Percentiles rank a stretch among this genome's conserved stretches.
Evolutionary conservation across 495 filamentous ascomycete species (phyloP).

Genomic region (Aspergillus sclerotioniger): DNA sequence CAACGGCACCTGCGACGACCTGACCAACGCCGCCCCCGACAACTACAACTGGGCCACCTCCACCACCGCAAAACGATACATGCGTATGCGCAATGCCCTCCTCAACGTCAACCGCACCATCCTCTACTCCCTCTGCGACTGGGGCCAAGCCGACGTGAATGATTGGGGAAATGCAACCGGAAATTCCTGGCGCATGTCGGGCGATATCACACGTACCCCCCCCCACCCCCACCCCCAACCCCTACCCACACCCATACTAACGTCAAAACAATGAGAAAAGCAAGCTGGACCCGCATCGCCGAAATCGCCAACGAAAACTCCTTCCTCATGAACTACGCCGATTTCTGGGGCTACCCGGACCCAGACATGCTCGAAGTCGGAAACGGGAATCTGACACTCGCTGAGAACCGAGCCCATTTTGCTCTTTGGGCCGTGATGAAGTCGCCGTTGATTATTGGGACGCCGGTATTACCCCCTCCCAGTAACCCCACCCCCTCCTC

Average conservation of each 20-base stretch:
- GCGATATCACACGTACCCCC: constrained; percentile 48
- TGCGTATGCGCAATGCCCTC: constrained; percentile 61
- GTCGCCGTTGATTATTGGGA: constrained; percentile 56
- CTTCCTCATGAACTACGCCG: constrained; percentile 46
- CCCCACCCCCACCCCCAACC: neutral
- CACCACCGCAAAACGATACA: constrained; percentile 52
- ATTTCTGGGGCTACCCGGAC: constrained; percentile 58
- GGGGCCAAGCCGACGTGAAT: constrained; percentile 56
- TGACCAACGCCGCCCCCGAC: constrained; percentile 37
- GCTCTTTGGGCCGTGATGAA: constrained; percentile 60
- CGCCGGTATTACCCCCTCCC: constrained; percentile 25
- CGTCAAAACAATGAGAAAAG: constrained; percentile 23
- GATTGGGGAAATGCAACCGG: constrained; percentile 51
- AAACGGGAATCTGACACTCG: constrained; percentile 54
- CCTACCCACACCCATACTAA: constrained; percentile 12
- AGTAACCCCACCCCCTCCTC: neutral
- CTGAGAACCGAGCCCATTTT: constrained; percentile 49
- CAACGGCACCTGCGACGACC: constrained; percentile 43
- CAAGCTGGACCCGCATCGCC: constrained; percentile 41
- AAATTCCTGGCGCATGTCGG: constrained; percentile 55
- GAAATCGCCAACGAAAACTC: constrained; percentile 42
- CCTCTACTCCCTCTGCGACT: constrained; percentile 64
- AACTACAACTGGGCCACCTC: constrained; percentile 54
- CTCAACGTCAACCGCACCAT: constrained; percentile 51
- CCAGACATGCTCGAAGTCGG: constrained; percentile 71